Evolutionary conservation across 306 rosid species (phyloP), one percentile per base, ranked within the genome.

Genomic region (Hippophae gyantsensis): DNA sequence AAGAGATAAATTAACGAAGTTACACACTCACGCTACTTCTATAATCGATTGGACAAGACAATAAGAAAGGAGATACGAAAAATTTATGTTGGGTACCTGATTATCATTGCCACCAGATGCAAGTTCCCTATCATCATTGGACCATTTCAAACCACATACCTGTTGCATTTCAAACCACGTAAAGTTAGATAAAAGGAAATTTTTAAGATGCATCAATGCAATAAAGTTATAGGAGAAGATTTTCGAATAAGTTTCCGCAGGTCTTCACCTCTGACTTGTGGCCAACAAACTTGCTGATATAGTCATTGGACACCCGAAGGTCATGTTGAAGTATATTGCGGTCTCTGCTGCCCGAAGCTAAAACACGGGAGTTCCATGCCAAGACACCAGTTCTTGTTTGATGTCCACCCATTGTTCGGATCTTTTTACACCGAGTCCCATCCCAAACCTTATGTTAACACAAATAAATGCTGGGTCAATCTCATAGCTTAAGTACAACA

Each of bases 31-130:
- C 5, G 38, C 38, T 61, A 51, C 58, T 13, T 61, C 9, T 43
- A 51, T 23, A 18, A 1, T 18, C 23, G 23, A 18, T 46, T 9
- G 6, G 26, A 8, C 13, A 56, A 14, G 68, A 48, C 25, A 65
- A 25, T 40, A 1, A 47, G 40, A 43, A 10, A 7, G 50, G 7
- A 50, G 54, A 56, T 18, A 18, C 23, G 54, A 50, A 4, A 23
- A 42, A 52, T 10, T 10, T 42, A 25, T 9, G 6, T 10, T 5
- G 14, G 10, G 48, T 67, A 88, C 99, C 89, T 93, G 99, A 65
- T 89, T 93, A 83, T 93, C 99, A 82, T 93, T 93, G 56, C 99
- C 99, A 62, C 99, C 99, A 5, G 99, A 93, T 54, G 99, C 99
- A 63, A 93, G 97, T 63, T 93, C 97, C 57, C 95, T 82, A 78